phyloP scores from a whole-genome alignment of 2,329 filamentous ascomycete genomes.

The Periconia sp. region DNA sequence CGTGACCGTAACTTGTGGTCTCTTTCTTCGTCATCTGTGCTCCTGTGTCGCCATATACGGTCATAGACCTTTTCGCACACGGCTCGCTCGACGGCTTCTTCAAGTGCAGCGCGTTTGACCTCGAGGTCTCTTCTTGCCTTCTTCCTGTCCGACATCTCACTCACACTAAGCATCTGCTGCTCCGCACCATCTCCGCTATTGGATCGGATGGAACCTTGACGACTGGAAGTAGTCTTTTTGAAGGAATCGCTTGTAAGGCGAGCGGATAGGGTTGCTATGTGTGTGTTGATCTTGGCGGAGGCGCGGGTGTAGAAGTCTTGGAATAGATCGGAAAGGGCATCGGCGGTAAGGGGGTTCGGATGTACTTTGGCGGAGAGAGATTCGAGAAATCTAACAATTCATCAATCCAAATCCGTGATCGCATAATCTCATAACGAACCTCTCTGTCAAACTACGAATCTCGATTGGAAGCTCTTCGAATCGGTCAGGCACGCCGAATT shows the following conservation, averaged over 20 bases:
- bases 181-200: slow-evolving; percentile 46
- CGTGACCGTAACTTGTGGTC: slow-evolving; percentile 95
- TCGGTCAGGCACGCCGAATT: slow-evolving; percentile 58
- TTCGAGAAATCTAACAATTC: slow-evolving; percentile 73
- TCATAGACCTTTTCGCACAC: slow-evolving; percentile 81
- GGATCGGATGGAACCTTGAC: slow-evolving; percentile 41
- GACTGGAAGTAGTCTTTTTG: slow-evolving; percentile 47
- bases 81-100: slow-evolving; percentile 88
- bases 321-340: slow-evolving; percentile 81
- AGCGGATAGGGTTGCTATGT: slow-evolving; percentile 78
- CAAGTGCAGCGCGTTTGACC: slow-evolving; percentile 72
- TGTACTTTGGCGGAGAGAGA: slow-evolving; percentile 86
- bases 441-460: slow-evolving; percentile 84
- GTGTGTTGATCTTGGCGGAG: slow-evolving; percentile 79
- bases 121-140: slow-evolving; percentile 77
- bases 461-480: slow-evolving; percentile 93
- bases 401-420: too few species aligned
- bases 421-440: too few species aligned
- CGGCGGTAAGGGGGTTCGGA: slow-evolving; percentile 78
- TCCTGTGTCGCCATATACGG: slow-evolving; percentile 87
- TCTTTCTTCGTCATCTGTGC: slow-evolving; percentile 88
- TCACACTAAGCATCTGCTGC: slow-evolving; percentile 87
- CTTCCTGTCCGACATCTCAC: slow-evolving; percentile 80
- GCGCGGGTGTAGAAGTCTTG: slow-evolving; percentile 90
- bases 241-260: slow-evolving; percentile 69